Conservation (phyloP, 176 grass and related monocot genomes). For the Panicum miliaceum region DNA sequence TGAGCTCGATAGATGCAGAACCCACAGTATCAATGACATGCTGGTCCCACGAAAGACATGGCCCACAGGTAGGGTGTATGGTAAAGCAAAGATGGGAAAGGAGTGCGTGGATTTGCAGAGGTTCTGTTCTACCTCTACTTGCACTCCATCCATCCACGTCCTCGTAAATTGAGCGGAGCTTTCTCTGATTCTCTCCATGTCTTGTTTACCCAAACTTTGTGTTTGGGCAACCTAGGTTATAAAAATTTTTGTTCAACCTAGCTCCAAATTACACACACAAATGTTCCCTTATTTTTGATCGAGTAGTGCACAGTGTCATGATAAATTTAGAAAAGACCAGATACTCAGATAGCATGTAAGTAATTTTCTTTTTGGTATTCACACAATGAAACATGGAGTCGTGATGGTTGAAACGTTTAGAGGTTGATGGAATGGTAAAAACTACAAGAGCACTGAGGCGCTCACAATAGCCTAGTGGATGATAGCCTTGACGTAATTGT, state of each 20-base stretch:
- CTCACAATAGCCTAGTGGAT: too few species aligned
- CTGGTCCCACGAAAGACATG: neutral
- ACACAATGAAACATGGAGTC: too few species aligned
- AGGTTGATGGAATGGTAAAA: too few species aligned
- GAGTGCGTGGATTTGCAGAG: neutral
- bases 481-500: too few species aligned
- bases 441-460: too few species aligned
- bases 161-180: conserved; percentile 21
- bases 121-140: neutral
- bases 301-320: neutral
- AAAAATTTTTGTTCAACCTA: neutral
- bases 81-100: neutral
- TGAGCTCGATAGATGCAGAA: neutral
- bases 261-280: too few species aligned
- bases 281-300: neutral
- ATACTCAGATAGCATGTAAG: neutral
- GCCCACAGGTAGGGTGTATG: neutral
- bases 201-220: too few species aligned
- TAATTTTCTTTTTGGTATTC: neutral
- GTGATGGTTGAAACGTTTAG: too few species aligned
- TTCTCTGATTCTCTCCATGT: neutral
- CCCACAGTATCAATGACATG: neutral
- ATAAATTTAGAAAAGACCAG: neutral
- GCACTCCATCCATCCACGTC: neutral
- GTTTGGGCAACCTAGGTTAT: neutral